Evolutionary conservation across 2,329 filamentous ascomycete genomes (phyloP).

Genomic region (Xylaria sp.): DNA sequence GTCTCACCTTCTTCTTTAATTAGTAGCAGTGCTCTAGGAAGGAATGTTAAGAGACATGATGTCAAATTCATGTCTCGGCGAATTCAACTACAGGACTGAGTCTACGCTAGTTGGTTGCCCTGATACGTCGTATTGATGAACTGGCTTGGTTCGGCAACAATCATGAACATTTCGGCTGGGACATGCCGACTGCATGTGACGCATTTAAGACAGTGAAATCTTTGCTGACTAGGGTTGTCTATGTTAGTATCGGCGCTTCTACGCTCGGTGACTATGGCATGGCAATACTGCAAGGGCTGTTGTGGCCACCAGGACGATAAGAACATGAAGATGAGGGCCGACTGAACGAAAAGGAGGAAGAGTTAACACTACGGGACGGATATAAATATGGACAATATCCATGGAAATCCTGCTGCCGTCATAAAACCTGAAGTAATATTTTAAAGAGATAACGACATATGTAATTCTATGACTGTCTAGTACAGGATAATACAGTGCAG

Average conservation of each 20-base stretch:
- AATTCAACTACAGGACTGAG: not conserved
- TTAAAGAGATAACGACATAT: not conserved
- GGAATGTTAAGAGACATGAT: not conserved
- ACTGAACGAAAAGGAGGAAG: not conserved
- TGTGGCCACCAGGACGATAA: not conserved
- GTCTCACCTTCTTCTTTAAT: too few relatives aligned
- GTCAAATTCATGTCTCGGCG: not conserved
- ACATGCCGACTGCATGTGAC: not conserved
- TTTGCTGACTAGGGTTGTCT: not conserved
- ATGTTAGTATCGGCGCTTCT: not conserved
- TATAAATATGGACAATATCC: not conserved
- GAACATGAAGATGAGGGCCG: not conserved
- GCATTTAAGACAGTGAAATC: not conserved
- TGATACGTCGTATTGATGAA: not conserved
- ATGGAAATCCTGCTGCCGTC: too few relatives aligned
- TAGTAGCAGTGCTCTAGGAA: not conserved
- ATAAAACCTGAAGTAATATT: not conserved
- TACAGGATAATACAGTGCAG: not conserved
- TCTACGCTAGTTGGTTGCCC: not conserved
- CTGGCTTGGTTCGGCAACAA: too few relatives aligned
- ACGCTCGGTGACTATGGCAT: not conserved
- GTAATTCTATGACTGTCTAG: constrained; percentile 19
- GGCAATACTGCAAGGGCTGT: not conserved
- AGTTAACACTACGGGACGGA: too few relatives aligned
- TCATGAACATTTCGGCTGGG: not conserved